These are phyloP conservation scores for Acanthamoeba healyi DNA, from an alignment of 208 protist genomes.

Conservation along the genomic window DNA sequence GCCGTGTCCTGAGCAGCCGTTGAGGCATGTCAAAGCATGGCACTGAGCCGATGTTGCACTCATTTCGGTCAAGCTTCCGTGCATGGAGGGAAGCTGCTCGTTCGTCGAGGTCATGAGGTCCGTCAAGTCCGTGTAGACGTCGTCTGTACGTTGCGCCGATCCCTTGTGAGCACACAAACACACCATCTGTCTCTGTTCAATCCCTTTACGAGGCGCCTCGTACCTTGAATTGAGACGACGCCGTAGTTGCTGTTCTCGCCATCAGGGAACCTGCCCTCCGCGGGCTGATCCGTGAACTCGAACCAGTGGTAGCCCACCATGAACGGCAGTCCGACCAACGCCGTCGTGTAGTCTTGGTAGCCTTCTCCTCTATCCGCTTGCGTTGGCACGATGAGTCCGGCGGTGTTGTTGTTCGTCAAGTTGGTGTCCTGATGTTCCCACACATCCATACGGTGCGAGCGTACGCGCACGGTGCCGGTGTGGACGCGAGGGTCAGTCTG, in stretches of 20 bases:
- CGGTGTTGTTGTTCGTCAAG: neutral
- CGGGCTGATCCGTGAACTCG: neutral
- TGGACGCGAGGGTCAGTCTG: no score
- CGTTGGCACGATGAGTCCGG: neutral
- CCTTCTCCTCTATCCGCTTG: neutral
- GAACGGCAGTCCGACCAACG: neutral
- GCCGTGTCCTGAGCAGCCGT: neutral
- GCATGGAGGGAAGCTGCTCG: neutral
- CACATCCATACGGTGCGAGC: no score
- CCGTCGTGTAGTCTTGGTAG: slow-evolving; percentile 22
- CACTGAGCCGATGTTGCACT: no score
- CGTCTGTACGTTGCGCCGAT: neutral
- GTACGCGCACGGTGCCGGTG: no score
- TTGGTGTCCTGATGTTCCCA: neutral
- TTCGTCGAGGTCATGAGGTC: neutral
- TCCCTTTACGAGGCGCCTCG: no score
- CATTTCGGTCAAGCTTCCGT: no score
- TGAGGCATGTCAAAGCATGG: neutral
- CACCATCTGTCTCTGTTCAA: no score
- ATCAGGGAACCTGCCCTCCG: neutral
- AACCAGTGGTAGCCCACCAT: neutral
- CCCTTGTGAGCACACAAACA: no score
- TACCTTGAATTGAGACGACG: neutral
- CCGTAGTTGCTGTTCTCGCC: slow-evolving; percentile 25
- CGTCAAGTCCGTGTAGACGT: neutral